Percentiles rank a stretch among this genome's conserved stretches.
Conservation (phyloP, 1,284 basidiomycete species). For the Sporisorium sorghi region DNA sequence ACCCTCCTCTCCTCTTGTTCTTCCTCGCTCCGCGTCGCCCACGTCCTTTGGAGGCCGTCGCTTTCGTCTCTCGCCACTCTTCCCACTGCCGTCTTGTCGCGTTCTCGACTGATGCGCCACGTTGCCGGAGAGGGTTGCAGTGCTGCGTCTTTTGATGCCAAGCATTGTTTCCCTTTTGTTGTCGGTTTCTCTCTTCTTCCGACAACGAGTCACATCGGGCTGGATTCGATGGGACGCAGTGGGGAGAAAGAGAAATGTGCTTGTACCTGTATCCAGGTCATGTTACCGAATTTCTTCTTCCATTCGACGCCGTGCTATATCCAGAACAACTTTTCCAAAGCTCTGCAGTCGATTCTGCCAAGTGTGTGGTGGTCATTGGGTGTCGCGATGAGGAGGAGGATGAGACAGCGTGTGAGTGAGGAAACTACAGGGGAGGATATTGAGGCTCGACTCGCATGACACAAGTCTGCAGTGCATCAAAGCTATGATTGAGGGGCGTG, state of each 20-base stretch:
- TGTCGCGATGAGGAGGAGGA: neutral
- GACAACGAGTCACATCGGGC: conserved; percentile 19
- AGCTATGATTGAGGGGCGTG: neutral
- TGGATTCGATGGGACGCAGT: conserved; percentile 23
- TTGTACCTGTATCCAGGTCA: conserved; percentile 43
- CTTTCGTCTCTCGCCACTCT: conserved; percentile 40
- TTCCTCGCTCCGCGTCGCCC: conserved; percentile 23
- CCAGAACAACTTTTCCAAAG: conserved; percentile 44
- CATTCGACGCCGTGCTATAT: conserved; percentile 56
- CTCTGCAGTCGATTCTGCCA: neutral
- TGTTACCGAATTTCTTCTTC: conserved; percentile 37
- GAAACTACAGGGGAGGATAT: conserved; percentile 4
- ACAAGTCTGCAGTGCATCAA: neutral
- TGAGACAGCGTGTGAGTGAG: neutral
- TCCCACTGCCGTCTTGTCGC: conserved; percentile 13
- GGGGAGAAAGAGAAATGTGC: conserved; percentile 37
- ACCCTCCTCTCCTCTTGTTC: conserved; percentile 1
- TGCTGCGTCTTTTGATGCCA: conserved; percentile 6
- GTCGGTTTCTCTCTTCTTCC: neutral
- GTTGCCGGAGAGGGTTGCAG: conserved; percentile 6
- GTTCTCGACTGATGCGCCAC: conserved; percentile 26
- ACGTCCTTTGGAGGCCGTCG: conserved; percentile 49
- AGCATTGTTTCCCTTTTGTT: neutral
- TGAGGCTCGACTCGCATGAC: too few relatives aligned
- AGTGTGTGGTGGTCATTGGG: neutral